Evolutionary conservation across 2,329 filamentous ascomycete species (phyloP).

Genomic region (Aspergillaceae sp.): DNA sequence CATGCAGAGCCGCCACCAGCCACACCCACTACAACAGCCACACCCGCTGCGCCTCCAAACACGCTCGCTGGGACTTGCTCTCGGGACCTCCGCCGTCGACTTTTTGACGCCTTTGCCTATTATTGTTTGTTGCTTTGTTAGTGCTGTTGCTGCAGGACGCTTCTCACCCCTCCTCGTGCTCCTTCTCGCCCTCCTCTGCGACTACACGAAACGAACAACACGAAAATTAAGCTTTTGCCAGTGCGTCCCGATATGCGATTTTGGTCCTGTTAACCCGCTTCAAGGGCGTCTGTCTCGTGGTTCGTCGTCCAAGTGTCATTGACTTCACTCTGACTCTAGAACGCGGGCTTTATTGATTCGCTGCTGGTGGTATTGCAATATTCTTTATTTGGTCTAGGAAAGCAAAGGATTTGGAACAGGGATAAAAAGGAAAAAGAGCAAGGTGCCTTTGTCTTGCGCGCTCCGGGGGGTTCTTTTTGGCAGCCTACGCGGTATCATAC

Average conservation of each 20-base stretch:
- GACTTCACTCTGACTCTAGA: not conserved
- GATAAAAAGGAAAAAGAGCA: not conserved
- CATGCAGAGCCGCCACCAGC: not conserved
- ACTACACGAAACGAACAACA: not conserved
- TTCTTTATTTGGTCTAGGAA: not conserved
- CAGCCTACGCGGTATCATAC: conserved; percentile 4
- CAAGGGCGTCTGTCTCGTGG: not conserved
- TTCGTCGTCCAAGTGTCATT: conserved; percentile 1
- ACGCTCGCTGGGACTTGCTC: not conserved
- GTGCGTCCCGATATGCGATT: not conserved
- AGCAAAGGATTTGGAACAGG: not conserved
- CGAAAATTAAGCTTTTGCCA: not conserved
- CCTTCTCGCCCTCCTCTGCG: not conserved
- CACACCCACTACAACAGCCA: not conserved
- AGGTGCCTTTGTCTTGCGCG: not conserved
- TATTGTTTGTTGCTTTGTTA: too few species aligned
- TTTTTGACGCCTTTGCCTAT: too few species aligned
- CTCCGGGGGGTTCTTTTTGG: conserved; percentile 5
- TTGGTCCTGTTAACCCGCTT: not conserved
- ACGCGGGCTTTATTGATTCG: not conserved
- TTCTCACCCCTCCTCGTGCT: not conserved
- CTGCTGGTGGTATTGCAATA: not conserved
- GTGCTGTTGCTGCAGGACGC: too few species aligned
- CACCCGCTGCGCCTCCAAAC: not conserved
- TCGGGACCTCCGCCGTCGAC: too few species aligned